Conservation (phyloP, 164 flowering plant genomes). For the Vitis vinifera region ASM3070453v1 NC_081822.1:11226001-11226500, state of each 20-base stretch:
- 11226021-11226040: conserved; percentile 38
- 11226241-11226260: conserved; percentile 47
- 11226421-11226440: conserved; percentile 31
- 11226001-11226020: conserved; percentile 26
- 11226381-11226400: conserved; percentile 34
- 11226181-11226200: conserved; percentile 63
- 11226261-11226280: conserved; percentile 65
- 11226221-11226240: conserved; percentile 52
- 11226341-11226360: conserved; percentile 49
- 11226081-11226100: conserved; percentile 60
- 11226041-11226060: conserved; percentile 40
- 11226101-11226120: conserved; percentile 47
- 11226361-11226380: conserved; percentile 44
- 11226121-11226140: conserved; percentile 44
- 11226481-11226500: conserved; percentile 37
- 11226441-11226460: conserved; percentile 46
- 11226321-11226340: conserved; percentile 32
- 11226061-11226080: conserved; percentile 48
- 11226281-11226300: conserved; percentile 58
- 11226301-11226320: conserved; percentile 28
- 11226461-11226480: conserved; percentile 39
- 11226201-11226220: conserved; percentile 60
- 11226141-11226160: conserved; percentile 45
- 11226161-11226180: conserved; percentile 50
- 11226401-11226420: conserved; percentile 40